Evolutionary conservation across 2,329 filamentous ascomycete species (phyloP), one percentile per base, ranked within the genome.

Genomic region (Penicillium sp.): DNA sequence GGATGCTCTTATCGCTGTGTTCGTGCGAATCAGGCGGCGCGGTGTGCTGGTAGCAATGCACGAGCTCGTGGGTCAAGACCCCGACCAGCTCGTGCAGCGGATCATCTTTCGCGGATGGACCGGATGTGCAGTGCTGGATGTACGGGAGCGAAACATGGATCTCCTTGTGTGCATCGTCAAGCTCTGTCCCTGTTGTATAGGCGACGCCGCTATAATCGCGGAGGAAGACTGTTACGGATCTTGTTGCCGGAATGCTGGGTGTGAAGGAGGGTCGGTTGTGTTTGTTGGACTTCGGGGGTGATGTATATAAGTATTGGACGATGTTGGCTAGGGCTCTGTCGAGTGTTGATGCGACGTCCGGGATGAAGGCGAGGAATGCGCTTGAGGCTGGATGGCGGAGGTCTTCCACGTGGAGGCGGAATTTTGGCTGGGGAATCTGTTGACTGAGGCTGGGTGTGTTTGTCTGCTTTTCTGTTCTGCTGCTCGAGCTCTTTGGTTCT

Each of bases 41-140:
- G 63, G 90, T 87, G 74, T 90, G 88, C 73, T 97, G 93, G 75
- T 89, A 95, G 75, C 91, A 97, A 76, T 97, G 94, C 13, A 97
- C 93, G 58, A 97, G 86, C 74, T 97, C 93, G 70, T 97, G 93
- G 1, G 89, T 88, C 18, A 97, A 73, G 0, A 97, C 91, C 38
- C 94, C 94, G 16, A 83, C 76, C 55, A 97, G 84, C 75, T 97
- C 91, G 36, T 73, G 58, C 66, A 73, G 35, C 57, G 70, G 65
- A 41, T 71, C 62, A 47, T 39, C 51, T 53, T 55, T 63, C 53
- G 55, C 60, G 56, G 49, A 64, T 61, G 34, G 38, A 0, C 51
- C 54, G 6, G 47, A 53, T 11, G 53, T 59, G 39, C 61, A 62
- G 18, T 60, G 47, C 23, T 70, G 66, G 62, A 96, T 85, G 76